Evolutionary conservation across 495 filamentous ascomycete genomes (phyloP).

Genomic region (Oleoguttula mirabilis): DNA sequence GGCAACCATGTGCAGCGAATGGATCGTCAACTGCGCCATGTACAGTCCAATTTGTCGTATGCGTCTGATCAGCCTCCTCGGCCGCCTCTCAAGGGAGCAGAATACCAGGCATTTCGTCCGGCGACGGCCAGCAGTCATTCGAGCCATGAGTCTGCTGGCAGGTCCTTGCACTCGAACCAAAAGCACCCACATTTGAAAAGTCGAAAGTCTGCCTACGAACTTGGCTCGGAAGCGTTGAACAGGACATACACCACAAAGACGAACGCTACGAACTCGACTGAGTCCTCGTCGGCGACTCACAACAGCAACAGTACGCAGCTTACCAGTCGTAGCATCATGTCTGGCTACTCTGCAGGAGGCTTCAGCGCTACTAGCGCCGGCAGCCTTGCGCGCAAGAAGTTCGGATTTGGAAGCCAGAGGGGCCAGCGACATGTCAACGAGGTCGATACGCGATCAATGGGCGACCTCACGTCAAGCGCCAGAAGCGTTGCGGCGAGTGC

Average conservation of each 20-base stretch:
- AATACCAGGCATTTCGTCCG: slow-evolving; percentile 18
- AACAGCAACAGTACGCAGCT: slow-evolving; percentile 58
- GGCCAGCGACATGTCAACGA: slow-evolving; percentile 35
- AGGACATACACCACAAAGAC: slow-evolving; percentile 81
- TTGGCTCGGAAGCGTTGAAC: slow-evolving; percentile 55
- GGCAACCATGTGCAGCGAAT: slow-evolving; percentile 80
- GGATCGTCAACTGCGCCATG: slow-evolving; percentile 64
- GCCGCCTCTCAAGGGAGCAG: slow-evolving; percentile 32
- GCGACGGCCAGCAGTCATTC: slow-evolving; percentile 37
- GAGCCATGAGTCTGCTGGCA: slow-evolving; percentile 36
- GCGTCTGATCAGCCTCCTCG: slow-evolving; percentile 30
- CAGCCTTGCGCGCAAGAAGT: slow-evolving; percentile 66
- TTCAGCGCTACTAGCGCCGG: slow-evolving; percentile 94
- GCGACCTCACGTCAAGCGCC: slow-evolving; percentile 10
- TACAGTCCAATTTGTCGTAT: slow-evolving; percentile 40
- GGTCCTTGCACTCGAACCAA: slow-evolving; percentile 30
- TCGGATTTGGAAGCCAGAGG: slow-evolving; percentile 25
- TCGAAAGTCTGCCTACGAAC: slow-evolving; percentile 75
- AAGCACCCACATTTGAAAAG: too few species aligned
- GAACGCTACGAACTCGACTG: slow-evolving; percentile 62
- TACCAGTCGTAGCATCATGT: slow-evolving; percentile 84
- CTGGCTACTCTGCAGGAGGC: slow-evolving; percentile 74
- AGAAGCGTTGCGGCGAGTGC: slow-evolving; percentile 15
- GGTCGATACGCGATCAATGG: slow-evolving; percentile 21
- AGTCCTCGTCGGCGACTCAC: slow-evolving; percentile 59